These are phyloP conservation scores for Porogramme epimiltina DNA, from an alignment of 1,284 basidiomycete species.

Conservation along the genomic window DNA sequence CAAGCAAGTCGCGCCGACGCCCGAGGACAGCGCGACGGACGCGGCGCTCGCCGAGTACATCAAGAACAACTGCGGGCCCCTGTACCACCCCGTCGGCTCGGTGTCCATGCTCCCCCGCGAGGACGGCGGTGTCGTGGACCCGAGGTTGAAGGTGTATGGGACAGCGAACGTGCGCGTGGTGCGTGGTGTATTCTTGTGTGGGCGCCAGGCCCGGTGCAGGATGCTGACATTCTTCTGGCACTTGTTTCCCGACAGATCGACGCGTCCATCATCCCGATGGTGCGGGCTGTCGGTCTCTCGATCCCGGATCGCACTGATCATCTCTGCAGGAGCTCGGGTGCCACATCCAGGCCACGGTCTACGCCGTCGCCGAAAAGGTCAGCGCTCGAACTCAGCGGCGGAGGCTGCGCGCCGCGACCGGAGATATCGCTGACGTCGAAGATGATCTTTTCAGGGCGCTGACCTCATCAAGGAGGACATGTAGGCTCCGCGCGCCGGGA, in stretches of 20 bases:
- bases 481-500: too few relatives aligned
- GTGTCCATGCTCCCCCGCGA: constrained; percentile 48
- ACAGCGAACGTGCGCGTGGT: constrained; percentile 16
- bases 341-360: constrained; percentile 8
- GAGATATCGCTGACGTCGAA: too few relatives aligned
- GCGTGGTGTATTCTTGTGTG: not conserved
- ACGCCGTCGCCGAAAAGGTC: constrained; percentile 14
- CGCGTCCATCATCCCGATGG: constrained; percentile 15
- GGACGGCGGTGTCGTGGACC: constrained; percentile 30
- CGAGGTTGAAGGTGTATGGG: constrained; percentile 47
- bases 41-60: constrained; percentile 20
- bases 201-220: too few relatives aligned
- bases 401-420: too few relatives aligned
- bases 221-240: not conserved
- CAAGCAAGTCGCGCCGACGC: constrained; percentile 12
- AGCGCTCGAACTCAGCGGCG: too few relatives aligned
- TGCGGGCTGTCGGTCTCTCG: not conserved
- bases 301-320: not conserved
- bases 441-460: too few relatives aligned
- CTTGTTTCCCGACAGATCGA: constrained; percentile 9
- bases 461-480: constrained; percentile 6
- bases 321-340: constrained; percentile 9
- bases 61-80: constrained; percentile 11
- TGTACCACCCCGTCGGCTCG: constrained; percentile 18
- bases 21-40: constrained; percentile 10